Percentiles rank a stretch among this genome's conserved stretches.
phyloP scores from a whole-genome alignment of 2,329 filamentous ascomycete genomes.

The Ophiostoma fasciatum region DNA sequence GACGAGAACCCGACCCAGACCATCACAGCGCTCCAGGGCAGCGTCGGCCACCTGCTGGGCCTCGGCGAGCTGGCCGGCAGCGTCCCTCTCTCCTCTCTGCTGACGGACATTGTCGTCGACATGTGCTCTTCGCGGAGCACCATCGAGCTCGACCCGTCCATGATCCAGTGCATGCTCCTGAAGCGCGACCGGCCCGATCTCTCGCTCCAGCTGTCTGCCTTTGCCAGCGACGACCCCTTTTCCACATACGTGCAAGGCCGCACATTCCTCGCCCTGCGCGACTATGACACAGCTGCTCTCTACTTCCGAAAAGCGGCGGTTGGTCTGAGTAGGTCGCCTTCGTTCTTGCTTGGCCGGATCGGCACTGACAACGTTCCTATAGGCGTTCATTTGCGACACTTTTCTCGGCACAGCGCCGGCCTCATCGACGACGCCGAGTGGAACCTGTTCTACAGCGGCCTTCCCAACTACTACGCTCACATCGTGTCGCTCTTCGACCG shows the following conservation, averaged over 20 bases:
- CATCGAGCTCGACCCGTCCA: slow-evolving; percentile 45
- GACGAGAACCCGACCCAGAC: slow-evolving; percentile 20
- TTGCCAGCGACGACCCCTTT: slow-evolving; percentile 43
- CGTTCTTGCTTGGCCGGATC: slow-evolving; percentile 14
- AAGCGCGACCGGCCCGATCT: slow-evolving; percentile 45
- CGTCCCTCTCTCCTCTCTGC: slow-evolving; percentile 39
- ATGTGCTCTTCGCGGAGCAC: slow-evolving; percentile 50
- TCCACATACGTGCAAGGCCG: slow-evolving; percentile 76
- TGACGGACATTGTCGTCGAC: slow-evolving; percentile 54
- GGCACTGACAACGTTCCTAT: too few species aligned
- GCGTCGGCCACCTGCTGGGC: slow-evolving; percentile 48
- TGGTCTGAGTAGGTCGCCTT: slow-evolving; percentile 54
- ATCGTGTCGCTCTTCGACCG: slow-evolving; percentile 70
- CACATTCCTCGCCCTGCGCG: slow-evolving; percentile 56
- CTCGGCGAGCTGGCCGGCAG: slow-evolving; percentile 38
- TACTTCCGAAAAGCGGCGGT: slow-evolving; percentile 75
- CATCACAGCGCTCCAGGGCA: slow-evolving; percentile 44
- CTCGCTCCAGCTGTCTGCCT: slow-evolving; percentile 40
- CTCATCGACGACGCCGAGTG: slow-evolving; percentile 66
- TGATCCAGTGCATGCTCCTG: slow-evolving; percentile 48
- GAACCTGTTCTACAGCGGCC: slow-evolving; percentile 52
- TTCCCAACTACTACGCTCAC: slow-evolving; percentile 76
- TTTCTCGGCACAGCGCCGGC: slow-evolving; percentile 42
- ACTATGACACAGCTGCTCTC: slow-evolving; percentile 56
- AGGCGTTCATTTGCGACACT: too few species aligned